Conservation (phyloP, 1,284 basidiomycete species). For the Ceratobasidium sp. region DNA sequence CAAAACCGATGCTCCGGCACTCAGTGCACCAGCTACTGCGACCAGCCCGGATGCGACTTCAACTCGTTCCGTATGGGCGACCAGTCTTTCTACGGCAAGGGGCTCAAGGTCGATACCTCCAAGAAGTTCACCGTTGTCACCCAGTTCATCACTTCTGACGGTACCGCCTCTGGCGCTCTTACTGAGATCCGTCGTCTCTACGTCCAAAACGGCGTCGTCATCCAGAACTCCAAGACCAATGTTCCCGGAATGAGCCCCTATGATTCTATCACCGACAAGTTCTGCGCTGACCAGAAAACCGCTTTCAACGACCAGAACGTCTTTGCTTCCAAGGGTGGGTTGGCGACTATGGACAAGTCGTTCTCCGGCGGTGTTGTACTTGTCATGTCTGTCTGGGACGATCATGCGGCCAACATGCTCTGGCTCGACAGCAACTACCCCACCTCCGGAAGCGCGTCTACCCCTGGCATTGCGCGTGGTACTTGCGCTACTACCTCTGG, state of each 20-base stretch:
- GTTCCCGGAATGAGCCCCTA: conserved; percentile 55
- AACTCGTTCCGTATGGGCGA: conserved; percentile 69
- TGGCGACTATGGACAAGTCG: conserved; percentile 63
- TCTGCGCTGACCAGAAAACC: conserved; percentile 62
- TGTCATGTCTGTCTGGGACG: conserved; percentile 70
- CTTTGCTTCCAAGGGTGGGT: conserved; percentile 64
- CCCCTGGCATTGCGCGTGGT: conserved; percentile 66
- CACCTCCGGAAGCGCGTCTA: conserved; percentile 57
- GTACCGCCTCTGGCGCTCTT: conserved; percentile 62
- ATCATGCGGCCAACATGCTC: conserved; percentile 69
- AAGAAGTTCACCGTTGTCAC: conserved; percentile 68
- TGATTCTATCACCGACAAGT: conserved; percentile 58
- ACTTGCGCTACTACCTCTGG: conserved; percentile 48
- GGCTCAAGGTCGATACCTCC: conserved; percentile 64
- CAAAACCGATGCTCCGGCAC: conserved; percentile 49
- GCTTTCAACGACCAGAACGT: conserved; percentile 62
- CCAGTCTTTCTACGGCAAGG: conserved; percentile 64
- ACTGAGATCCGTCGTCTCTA: conserved; percentile 68
- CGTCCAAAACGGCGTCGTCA: conserved; percentile 66
- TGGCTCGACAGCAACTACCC: conserved; percentile 72
- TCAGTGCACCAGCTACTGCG: conserved; percentile 53
- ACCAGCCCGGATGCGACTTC: conserved; percentile 68
- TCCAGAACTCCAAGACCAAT: conserved; percentile 64
- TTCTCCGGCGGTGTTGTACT: conserved; percentile 68
- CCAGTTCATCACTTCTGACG: conserved; percentile 67